phyloP scores from a whole-genome alignment of 2,329 filamentous ascomycete genomes.

The Neofusicoccum umdonicola region DNA sequence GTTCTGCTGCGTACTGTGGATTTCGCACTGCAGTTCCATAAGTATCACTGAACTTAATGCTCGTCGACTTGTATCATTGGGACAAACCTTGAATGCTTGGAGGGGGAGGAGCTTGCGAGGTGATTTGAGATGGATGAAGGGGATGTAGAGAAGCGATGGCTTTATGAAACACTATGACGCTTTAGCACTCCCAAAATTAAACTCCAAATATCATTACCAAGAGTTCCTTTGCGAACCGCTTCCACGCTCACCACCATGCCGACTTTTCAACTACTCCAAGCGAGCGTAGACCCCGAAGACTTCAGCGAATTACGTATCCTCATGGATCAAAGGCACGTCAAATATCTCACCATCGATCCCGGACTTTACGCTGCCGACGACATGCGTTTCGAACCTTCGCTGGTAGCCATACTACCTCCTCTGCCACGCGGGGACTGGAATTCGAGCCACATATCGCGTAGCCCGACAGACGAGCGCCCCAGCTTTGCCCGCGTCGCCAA shows the following conservation, averaged over 20 bases:
- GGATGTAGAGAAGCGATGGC: too few relatives aligned
- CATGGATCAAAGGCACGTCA: slow-evolving; percentile 37
- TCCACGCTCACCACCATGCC: not conserved
- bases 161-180: too few relatives aligned
- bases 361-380: slow-evolving; percentile 34
- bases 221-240: too few relatives aligned
- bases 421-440: slow-evolving; percentile 45
- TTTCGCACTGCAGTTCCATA: too few relatives aligned
- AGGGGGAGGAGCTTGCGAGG: too few relatives aligned
- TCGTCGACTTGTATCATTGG: too few relatives aligned
- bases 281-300: slow-evolving; percentile 18
- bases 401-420: slow-evolving; percentile 36
- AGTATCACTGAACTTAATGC: too few relatives aligned
- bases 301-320: slow-evolving; percentile 41
- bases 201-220: too few relatives aligned
- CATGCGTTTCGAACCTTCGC: slow-evolving; percentile 32
- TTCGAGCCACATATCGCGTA: slow-evolving; percentile 33
- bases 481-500: slow-evolving; percentile 26
- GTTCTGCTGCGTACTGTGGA: too few relatives aligned
- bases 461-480: slow-evolving; percentile 18
- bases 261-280: slow-evolving; percentile 20
- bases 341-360: slow-evolving; percentile 42
- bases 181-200: too few relatives aligned
- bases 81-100: too few relatives aligned
- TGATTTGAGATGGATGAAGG: too few relatives aligned